Evolutionary conservation across 2,329 filamentous ascomycete species (phyloP), one percentile per base, ranked within the genome.

Genomic region (Scedosporium apiospermum): DNA sequence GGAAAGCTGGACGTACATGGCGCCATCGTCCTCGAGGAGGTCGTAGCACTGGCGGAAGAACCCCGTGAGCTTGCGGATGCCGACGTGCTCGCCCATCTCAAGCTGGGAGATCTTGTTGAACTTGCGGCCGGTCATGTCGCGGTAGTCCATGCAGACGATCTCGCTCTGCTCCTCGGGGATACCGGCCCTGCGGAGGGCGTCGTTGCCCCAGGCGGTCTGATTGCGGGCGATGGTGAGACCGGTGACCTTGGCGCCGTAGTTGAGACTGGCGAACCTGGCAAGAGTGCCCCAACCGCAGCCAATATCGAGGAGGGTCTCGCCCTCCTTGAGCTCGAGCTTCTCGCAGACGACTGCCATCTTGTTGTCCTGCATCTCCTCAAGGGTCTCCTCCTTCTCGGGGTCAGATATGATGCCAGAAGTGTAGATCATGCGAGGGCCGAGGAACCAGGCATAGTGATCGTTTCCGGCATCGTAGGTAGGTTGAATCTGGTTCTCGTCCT

Each of bases 61-160:
- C 66, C 79, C 77, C 64, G 81, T 79, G 72, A 98, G 89, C 78
- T 96, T 90, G 67, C 92, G 89, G 65, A 98, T 90, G 79, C 95
- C 95, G 69, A 98, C 95, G 79, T 99, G 95, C 82, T 98, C 95
- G 62, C 91, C 93, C 95, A 98, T 98, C 78, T 99, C 95, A 62
- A 98, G 86, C 76, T 91, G 96, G 69, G 93, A 96, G 72, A 98
- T 97, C 81, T 96, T 96, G 78, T 96, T 86, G 82, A 93, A 98
- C 69, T 88, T 78, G 21, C 90, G 88, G 21, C 90, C 83, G 30
- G 91, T 90, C 67, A 95, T 93, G 72, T 98, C 95, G 71, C 95
- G 91, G 82, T 98, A 99, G 76, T 98, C 95, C 85, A 92, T 90
- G 84, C 95, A 98, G 66, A 96, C 80, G 72, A 98, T 93, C 68